Base-by-base conservation (phyloP, 441 rosid genomes). In the Aquilaria agallochum region DNA sequence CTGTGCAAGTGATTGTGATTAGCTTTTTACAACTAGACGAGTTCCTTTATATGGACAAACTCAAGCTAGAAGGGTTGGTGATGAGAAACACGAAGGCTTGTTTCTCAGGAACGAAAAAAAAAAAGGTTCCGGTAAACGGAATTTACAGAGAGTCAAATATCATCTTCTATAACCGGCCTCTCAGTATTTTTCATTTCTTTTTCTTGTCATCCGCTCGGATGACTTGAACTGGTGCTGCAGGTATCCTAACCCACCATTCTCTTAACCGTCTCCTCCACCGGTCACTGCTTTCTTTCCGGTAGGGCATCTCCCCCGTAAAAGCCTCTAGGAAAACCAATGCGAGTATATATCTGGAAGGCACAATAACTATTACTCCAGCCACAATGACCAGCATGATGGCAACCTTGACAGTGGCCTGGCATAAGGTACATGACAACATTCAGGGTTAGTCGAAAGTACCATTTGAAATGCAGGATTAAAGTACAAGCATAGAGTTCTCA, bases 211-310 rank as follows among this genome's bases (percentile, higher is more conserved):
- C 90, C 0, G 71, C 56, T 81, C 76, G 83, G 64, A 80, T 64
- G 55, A 93, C 83, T 72, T 78, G 86, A 68, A 93, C 95, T 8
- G 93, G 91, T 50, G 97, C 98, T 64, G 96, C 95, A 0, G 98
- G 97, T 64, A 93, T 78, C 64, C 90, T 80, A 58, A 84, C 59
- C 98, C 96, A 93, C 98, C 98, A 90, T 63, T 93, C 98, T 73
- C 87, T 81, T 46, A 87, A n/a, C 65, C 95, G 83, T 66, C 97
- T 78, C 59, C 83, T 65, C 67, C 67, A 68, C 72, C 84, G 76
- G 53, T 78, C 76, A 53, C 78, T 78, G 84, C 97, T 93, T 72
- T 83, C 91, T 76, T 74, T 90, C 83, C 97, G 76, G 60, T 62
- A 76, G 9, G 87, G 83, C 70, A 84, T 70, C 72, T 88, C 87